These are phyloP conservation scores for Pythium biforme DNA, from an alignment of 352 stramenopile genomes.

Conservation along the genomic window DNA sequence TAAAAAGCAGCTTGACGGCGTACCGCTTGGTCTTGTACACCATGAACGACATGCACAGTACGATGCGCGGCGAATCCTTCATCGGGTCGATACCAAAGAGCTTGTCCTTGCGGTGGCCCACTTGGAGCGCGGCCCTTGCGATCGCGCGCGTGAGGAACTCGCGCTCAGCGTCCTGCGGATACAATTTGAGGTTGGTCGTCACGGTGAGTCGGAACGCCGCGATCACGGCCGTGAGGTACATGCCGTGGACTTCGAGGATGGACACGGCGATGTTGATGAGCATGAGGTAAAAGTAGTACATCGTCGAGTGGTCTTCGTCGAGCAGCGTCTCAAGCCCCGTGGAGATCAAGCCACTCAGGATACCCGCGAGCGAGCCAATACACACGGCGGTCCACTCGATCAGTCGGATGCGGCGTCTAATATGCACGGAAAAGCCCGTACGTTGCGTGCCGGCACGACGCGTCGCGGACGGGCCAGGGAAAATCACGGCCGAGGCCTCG, in stretches of 20 bases:
- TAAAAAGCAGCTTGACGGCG: slow-evolving; percentile 52
- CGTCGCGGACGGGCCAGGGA: background rate
- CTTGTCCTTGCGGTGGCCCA: slow-evolving; percentile 39
- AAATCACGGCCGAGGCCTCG: background rate
- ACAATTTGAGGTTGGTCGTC: slow-evolving; percentile 41
- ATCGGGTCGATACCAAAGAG: slow-evolving; percentile 58
- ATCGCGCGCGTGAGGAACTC: slow-evolving; percentile 51
- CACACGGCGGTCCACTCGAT: slow-evolving; percentile 36
- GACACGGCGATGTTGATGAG: slow-evolving; percentile 49
- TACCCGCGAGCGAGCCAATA: slow-evolving; percentile 27
- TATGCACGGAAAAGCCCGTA: slow-evolving; percentile 30
- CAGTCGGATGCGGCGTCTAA: slow-evolving; percentile 28
- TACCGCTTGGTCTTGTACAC: slow-evolving; percentile 63
- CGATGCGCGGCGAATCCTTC: slow-evolving; percentile 39
- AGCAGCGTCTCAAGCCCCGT: slow-evolving; percentile 36
- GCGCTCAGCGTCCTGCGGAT: slow-evolving; percentile 46
- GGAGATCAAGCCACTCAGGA: slow-evolving; percentile 40
- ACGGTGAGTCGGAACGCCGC: slow-evolving; percentile 45
- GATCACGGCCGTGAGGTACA: slow-evolving; percentile 42
- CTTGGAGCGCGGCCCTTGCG: slow-evolving; percentile 45
- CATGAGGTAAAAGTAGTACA: slow-evolving; percentile 34
- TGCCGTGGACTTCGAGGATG: slow-evolving; percentile 40
- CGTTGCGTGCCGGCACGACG: background rate
- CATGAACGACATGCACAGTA: slow-evolving; percentile 38
- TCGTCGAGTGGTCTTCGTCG: slow-evolving; percentile 8